A percentile compares a stretch with the other conserved stretches of the same genome.
phyloP scores from a whole-genome alignment of 345 rosid genomes.

The Litchi chinensis region DNA sequence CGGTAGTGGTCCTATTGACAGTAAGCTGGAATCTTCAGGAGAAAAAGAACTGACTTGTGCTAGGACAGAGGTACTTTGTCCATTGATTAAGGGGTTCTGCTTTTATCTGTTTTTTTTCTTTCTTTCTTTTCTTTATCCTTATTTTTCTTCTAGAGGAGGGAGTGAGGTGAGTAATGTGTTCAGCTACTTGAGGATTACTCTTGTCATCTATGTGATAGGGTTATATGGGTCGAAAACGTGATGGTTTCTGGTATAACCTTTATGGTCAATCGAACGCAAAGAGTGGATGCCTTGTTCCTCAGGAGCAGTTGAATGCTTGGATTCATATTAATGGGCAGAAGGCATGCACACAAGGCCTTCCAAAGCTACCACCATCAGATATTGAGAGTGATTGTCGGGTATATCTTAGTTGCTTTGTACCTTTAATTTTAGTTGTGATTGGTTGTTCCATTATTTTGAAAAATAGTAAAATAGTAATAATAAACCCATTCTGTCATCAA shows the following conservation, averaged over 20 bases:
- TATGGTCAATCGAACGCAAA: conserved; percentile 35
- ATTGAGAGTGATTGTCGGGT: conserved; percentile 51
- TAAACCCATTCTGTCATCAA: not conserved
- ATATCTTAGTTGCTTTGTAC: conserved; percentile 18
- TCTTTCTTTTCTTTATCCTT: too few relatives aligned
- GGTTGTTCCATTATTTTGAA: not conserved
- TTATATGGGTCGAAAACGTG: conserved; percentile 54
- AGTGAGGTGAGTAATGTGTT: not conserved
- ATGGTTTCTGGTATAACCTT: conserved; percentile 43
- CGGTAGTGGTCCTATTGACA: conserved; percentile 20
- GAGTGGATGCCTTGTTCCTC: conserved; percentile 49
- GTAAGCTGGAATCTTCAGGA: conserved; percentile 21
- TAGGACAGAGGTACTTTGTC: conserved; percentile 49
- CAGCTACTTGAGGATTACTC: conserved; percentile 1
- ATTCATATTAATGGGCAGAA: conserved; percentile 57
- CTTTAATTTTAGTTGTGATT: not conserved
- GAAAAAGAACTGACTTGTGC: conserved; percentile 44
- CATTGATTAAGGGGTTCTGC: conserved; percentile 2
- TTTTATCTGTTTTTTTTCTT: not conserved
- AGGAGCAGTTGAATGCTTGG: conserved; percentile 66
- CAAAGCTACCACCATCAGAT: conserved; percentile 34
- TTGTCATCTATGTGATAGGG: conserved; percentile 33
- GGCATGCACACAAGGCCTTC: conserved; percentile 33
- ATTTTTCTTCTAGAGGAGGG: not conserved
- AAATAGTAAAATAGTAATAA: not conserved